These are phyloP conservation scores for Gloeostereum incarnatum DNA, from an alignment of 768 basidiomycete genomes.

Conservation along the genomic window DNA sequence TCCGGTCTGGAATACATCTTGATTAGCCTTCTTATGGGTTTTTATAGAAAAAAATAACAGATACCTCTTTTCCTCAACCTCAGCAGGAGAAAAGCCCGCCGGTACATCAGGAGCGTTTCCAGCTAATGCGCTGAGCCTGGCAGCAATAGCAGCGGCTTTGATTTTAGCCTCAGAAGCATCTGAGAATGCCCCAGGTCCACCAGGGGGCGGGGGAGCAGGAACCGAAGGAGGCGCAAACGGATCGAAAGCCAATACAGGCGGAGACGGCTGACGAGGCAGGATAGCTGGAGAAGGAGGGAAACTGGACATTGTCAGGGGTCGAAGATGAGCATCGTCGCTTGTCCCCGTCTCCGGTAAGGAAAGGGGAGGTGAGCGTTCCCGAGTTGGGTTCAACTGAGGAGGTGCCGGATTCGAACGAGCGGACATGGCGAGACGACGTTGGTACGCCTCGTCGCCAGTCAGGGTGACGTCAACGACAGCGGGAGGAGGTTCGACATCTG, in stretches of 20 bases:
- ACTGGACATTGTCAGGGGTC: conserved; percentile 49
- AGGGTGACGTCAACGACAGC: conserved; percentile 32
- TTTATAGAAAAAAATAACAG: background rate
- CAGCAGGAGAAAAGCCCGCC: conserved; percentile 17
- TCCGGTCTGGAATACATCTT: conserved; percentile 31
- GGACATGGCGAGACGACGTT: conserved; percentile 38
- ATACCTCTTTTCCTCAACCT: conserved; percentile 19
- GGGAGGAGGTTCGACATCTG: conserved; percentile 36
- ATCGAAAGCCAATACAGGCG: conserved; percentile 53
- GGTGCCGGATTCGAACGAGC: conserved; percentile 1
- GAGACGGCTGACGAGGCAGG: conserved; percentile 15
- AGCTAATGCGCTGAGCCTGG: conserved; percentile 54
- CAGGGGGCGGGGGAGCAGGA: conserved; percentile 45
- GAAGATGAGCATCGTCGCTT: conserved; percentile 63
- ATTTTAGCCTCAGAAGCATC: conserved; percentile 53
- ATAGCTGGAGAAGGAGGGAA: too few species aligned
- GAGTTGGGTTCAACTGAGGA: conserved; percentile 2
- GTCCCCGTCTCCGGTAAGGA: conserved; percentile 23
- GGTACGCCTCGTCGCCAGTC: conserved; percentile 76
- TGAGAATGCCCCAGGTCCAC: conserved; percentile 23
- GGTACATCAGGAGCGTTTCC: conserved; percentile 11
- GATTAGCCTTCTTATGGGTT: background rate
- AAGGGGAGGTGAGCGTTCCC: background rate
- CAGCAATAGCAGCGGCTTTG: conserved; percentile 76
- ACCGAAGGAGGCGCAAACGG: conserved; percentile 59